phyloP scores from a whole-genome alignment of 164 flowering plant genomes.

The Piper betle region DNA sequence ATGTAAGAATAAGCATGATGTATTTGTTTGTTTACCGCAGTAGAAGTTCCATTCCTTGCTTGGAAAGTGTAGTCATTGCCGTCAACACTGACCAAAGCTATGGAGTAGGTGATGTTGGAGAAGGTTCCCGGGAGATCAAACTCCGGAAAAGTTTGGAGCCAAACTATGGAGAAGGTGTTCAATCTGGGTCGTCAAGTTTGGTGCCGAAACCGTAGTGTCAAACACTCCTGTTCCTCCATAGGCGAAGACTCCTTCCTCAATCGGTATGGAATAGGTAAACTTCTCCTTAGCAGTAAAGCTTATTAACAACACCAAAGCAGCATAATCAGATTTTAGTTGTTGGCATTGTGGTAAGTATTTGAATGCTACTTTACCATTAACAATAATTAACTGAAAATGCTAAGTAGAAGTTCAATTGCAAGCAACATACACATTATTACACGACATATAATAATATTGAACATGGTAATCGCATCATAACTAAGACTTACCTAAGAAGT shows the following conservation, averaged over 20 bases:
- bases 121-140: slow-evolving; percentile 20
- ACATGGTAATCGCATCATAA: too few species aligned
- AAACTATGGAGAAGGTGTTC: too few species aligned
- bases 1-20: too few species aligned
- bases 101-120: slow-evolving; percentile 32
- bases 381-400: too few species aligned
- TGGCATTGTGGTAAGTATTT: too few species aligned
- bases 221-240: slow-evolving; percentile 87
- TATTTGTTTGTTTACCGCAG: too few species aligned
- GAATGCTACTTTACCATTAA: too few species aligned
- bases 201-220: slow-evolving; percentile 31
- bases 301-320: not conserved
- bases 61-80: slow-evolving; percentile 69
- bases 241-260: slow-evolving; percentile 44
- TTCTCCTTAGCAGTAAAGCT: slow-evolving; percentile 30
- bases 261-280: slow-evolving; percentile 18
- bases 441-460: too few species aligned
- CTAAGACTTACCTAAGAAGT: slow-evolving; percentile 34
- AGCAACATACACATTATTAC: too few species aligned
- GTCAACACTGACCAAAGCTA: slow-evolving; percentile 44
- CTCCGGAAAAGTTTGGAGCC: slow-evolving; percentile 34
- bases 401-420: too few species aligned
- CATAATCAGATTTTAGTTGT: not conserved
- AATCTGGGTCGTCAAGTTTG: slow-evolving; percentile 83
- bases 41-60: slow-evolving; percentile 1